Evolutionary conservation across 495 filamentous ascomycete genomes (phyloP).

Genomic region (Friedmanniomyces endolithicus): DNA sequence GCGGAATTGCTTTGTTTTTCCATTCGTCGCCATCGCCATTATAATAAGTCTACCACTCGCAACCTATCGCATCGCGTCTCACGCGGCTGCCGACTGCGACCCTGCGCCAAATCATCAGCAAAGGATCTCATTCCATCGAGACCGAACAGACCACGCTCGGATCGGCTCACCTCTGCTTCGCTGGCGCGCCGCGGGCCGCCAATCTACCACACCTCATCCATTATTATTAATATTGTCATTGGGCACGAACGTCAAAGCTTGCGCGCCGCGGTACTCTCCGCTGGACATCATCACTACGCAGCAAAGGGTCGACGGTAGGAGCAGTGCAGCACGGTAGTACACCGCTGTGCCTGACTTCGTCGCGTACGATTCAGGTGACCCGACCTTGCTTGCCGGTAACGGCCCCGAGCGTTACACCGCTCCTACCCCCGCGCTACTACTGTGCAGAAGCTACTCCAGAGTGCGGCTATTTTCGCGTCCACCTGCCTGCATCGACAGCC

Average conservation of each 20-base stretch:
- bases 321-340: background rate
- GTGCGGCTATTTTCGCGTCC: constrained; percentile 8
- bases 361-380: background rate
- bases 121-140: background rate
- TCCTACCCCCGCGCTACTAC: background rate
- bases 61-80: background rate
- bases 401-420: constrained; percentile 3
- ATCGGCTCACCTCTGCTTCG: background rate
- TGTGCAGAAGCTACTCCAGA: background rate
- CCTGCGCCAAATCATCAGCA: background rate
- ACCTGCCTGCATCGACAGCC: background rate
- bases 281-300: background rate
- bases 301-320: too few relatives aligned
- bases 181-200: background rate
- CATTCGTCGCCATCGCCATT: background rate
- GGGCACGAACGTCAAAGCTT: background rate
- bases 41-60: background rate
- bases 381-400: background rate
- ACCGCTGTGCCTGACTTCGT: constrained; percentile 4
- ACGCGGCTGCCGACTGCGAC: background rate
- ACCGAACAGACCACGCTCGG: background rate
- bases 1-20: constrained; percentile 1
- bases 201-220: background rate
- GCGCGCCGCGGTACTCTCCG: background rate
- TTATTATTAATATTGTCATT: too few relatives aligned